Base-by-base conservation (phyloP, 345 rosid genomes). In the Eucalyptus marginata region DNA sequence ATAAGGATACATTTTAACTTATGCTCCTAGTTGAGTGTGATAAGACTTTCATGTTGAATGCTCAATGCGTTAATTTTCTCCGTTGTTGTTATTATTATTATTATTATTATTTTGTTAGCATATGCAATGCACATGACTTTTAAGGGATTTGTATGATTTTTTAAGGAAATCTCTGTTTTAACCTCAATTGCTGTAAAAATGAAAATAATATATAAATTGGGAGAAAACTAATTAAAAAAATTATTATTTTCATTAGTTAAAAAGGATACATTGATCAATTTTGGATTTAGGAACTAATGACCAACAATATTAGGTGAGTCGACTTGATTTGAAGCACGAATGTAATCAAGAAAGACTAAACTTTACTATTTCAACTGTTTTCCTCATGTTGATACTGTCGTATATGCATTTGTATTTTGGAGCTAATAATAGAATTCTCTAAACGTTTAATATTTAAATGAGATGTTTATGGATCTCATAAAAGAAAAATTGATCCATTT, bases 221-320 rank as follows among this genome's bases (percentile, higher is more conserved):
- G 18, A n/a, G 5, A 62, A 62, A 64, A 29, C 4, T n/a, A 29
- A 62, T 13, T 29, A 27, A 59, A 27, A 5, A 27, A 59, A 27
- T 27, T 13, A 6, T 29, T 2, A 0, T 29, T 29, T 13, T 64
- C 14, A 0, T 64, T 64, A 29, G 71, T 13, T 14, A n/a, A n/a
- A 64, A 64, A 13, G 4, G 71, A 64, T n/a, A 14, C 18, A n/a
- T 64, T 64, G 71, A 18, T 64, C 18, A 64, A n/a, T 64, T 64
- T 64, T 64, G 36, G 17, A 64, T 29, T 29, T 29, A 62, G 36
- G 71, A 64, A 64, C 18, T 64, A 64, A n/a, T 7, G 29, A 13
- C 43, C 43, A 15, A 66, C 18, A 68, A 16, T 4, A 12, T 31
- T 16, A 1, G 36, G 80, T 1, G 4, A 68, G 43, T 16, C 2